Evolutionary conservation across 306 rosid genomes (phyloP), one percentile per base, ranked within the genome.

Genomic region (Begonia loranthoides): DNA sequence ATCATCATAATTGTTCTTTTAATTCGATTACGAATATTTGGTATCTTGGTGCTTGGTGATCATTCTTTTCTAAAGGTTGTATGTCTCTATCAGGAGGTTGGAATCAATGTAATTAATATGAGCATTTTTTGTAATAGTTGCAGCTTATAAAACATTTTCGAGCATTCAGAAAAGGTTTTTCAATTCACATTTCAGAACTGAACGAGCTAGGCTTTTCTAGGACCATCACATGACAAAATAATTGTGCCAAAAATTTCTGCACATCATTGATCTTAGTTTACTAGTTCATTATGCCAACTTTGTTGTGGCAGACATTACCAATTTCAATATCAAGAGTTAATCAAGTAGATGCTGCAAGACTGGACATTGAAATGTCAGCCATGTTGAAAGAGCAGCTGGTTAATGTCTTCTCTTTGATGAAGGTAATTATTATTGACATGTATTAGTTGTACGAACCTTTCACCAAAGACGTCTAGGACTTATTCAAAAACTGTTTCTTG

Each of bases 301-400:
- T 62, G 50, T 45, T 49, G 80, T 71, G 83, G 94, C 69, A 79
- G 16, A 41, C 54, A 3, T 69, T 92, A 54, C 99, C 96, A 14
- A 73, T 92, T 61, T 70, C 99, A 0, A 80, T 92, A 77, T 92
- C 99, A 14, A 80, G 95, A 76, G 99, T 92, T 44, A 92, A 92
- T 60, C 99, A 92, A 72, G 69, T 92, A 11, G 99, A 92, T 71
- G 99, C 99, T 5, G 96, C 93, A 36, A 77, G 99, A 51, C 66
- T 92, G 51, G 96, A 92, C 13, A 64, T 86, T 66, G 99, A 92
- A 76, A 92, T 92, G 96, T 83, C 99, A 2, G 94, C 94, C 67
- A 92, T 92, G 99, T 66, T 92, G 76, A 92, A 92, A 70, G 99
- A 92, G 52, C 99, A 92, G 61, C 49, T 92, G 58, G 99, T 92